Conservation (phyloP, 2,329 filamentous ascomycete species). For the Alternaria consortialis region DNA sequence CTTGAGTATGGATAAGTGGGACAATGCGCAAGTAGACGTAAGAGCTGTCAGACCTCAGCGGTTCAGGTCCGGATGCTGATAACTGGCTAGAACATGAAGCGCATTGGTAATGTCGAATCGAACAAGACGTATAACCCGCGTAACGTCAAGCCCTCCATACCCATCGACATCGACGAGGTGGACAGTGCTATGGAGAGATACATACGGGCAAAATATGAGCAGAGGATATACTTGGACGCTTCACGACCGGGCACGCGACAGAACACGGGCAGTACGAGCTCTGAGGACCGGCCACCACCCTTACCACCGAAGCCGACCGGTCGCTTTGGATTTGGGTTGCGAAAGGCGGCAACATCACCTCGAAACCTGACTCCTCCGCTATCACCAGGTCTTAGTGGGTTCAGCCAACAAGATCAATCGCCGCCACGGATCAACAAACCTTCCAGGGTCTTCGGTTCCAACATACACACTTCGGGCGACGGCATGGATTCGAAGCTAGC, state of each 20-base stretch:
- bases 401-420: conserved; percentile 41
- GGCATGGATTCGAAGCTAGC: conserved; percentile 79
- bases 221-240: conserved; percentile 60
- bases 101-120: conserved; percentile 83
- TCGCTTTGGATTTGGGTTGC: conserved; percentile 71
- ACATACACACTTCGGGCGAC: conserved; percentile 63
- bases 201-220: conserved; percentile 92
- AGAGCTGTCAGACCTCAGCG: conserved; percentile 41
- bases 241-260: conserved; percentile 57
- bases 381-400: conserved; percentile 44
- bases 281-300: conserved; percentile 65
- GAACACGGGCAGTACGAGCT: conserved; percentile 65
- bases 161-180: conserved; percentile 89
- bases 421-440: conserved; percentile 67
- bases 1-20: conserved; percentile 98
- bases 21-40: conserved; percentile 94
- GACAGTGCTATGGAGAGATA: conserved; percentile 95
- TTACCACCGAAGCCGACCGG: conserved; percentile 68
- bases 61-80: conserved; percentile 20
- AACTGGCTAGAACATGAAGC: conserved; percentile 82
- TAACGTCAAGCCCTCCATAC: conserved; percentile 82
- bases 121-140: conserved; percentile 91
- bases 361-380: conserved; percentile 62
- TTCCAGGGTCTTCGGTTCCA: conserved; percentile 73
- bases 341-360: conserved; percentile 75